Evolutionary conservation across 2,329 filamentous ascomycete species (phyloP), one percentile per base, ranked within the genome.

Genomic region (Lasiodiplodia gonubiensis): DNA sequence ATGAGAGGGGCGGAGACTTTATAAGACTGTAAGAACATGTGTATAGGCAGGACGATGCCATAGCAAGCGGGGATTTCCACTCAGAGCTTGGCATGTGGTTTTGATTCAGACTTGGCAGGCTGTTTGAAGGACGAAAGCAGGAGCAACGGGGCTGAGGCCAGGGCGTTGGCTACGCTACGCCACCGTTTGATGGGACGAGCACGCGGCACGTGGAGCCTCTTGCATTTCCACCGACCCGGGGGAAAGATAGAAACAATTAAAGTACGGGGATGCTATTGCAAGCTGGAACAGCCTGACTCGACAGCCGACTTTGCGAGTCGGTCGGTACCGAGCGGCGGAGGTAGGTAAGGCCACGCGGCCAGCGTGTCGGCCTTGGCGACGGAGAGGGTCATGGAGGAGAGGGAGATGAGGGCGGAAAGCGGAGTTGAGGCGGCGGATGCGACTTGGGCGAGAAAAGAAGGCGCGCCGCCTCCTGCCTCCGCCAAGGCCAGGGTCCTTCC

Each of bases 41-140:
- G 16, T 49, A 18, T 23, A 21, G 35, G 37, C 12, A 16, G 21
- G 23, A 21, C 12, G 27, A n/a, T 14, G 25, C 39, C 49, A 12
- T 27, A 7, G 46, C 35, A 49, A 61, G 33, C 57, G 57, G 57
- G 27, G 57, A 33, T 35, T 61, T 10, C 57, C 57, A 61, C 25
- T 6, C n/a, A 49, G 30, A 33, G 42, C 57, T 61, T 61, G 57
- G 57, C 57, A 7, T 16, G 16, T n/a, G 48, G 4, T 33, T 16
- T 39, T 16, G 37, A n/a, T 10, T 11, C 25, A 23, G 53, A 30
- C 57, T 61, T 61, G 57, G 57, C 57, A 12, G 18, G 39, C 39
- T 16, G 14, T 49, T 35, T 16, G 37, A 46, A 39, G 8, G 37
- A 21, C 14, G 16, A 30, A 54, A 23, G 55, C 25, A 12, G 11